phyloP scores from a whole-genome alignment of 257 asterid species.

The Ocimum tenuiflorum region DNA sequence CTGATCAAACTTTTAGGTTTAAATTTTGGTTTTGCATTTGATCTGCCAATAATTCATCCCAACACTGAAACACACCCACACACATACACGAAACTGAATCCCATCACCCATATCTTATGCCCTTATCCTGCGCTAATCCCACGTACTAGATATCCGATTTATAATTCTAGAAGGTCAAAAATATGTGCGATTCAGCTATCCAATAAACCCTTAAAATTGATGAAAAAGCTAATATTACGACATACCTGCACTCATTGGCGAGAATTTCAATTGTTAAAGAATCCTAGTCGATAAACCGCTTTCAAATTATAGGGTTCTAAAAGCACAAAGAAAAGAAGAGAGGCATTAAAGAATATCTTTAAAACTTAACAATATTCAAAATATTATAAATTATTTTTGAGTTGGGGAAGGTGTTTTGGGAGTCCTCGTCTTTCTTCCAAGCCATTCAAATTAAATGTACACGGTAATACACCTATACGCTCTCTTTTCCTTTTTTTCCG shows the following conservation, averaged over 20 bases:
- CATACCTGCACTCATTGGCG: constrained; percentile 54
- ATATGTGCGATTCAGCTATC: neutral
- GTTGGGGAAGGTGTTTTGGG: too few relatives aligned
- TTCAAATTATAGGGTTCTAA: too few relatives aligned
- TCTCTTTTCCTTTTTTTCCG: too few relatives aligned
- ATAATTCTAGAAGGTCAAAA: neutral
- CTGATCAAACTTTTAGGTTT: neutral
- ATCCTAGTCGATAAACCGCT: neutral
- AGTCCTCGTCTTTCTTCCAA: too few relatives aligned
- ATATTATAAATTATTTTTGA: too few relatives aligned
- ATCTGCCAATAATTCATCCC: neutral
- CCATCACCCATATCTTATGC: neutral
- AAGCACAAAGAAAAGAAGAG: too few relatives aligned
- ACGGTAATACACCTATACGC: too few relatives aligned
- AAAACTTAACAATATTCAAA: too few relatives aligned
- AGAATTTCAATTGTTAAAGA: neutral
- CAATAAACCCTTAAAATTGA: neutral
- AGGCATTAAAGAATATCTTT: too few relatives aligned
- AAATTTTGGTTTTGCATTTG: neutral
- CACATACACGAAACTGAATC: neutral
- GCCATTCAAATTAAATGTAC: too few relatives aligned
- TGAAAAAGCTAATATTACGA: neutral
- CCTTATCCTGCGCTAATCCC: neutral
- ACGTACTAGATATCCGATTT: neutral
- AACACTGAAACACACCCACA: neutral